Base-by-base conservation (phyloP, 2,329 filamentous ascomycete genomes). In the Bisporella sp. region DNA sequence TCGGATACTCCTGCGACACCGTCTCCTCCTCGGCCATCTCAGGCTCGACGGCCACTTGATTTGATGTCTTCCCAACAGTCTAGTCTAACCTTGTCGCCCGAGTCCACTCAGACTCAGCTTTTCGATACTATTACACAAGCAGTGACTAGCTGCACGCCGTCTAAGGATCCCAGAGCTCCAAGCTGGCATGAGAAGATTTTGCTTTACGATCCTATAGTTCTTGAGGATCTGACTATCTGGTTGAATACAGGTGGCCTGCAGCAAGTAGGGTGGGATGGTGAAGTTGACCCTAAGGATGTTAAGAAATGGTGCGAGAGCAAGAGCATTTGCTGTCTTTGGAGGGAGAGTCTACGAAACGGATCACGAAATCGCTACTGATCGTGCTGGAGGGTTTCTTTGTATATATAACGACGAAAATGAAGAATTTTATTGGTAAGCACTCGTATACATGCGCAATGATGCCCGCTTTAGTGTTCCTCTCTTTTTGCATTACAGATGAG, bases 141-240 rank as follows among this genome's bases (percentile, higher is more conserved):
- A 1, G 69, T 85, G 7, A 76, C 62, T 6, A 69, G 70, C 1
- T 71, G 74, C 4, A 73, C 79, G 3, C 72, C 71, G 9, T 73
- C 77, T 0, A 71, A 60, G 4, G 71, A 83, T 56, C 68, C 74
- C 1, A 55, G 57, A 5, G 64, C 75, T 2, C 81, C 81, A 11
- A 89, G 81, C 2, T 97, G 91, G 88, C 77, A 95, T 59, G 89
- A 97, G 68, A 95, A 90, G 69, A 96, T 99, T 44, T 73, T 97
- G 5, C 80, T 97, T 65, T 97, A 95, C 64, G 91, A 97, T 61
- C 89, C 92, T 0, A 85, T 99, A 41, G 76, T 93, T 1, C 69
- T 96, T 0, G 92, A 97, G 68, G 90, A 96, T 57, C 72, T 99
- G 11, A 79, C 91, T 0, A 69, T 72, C 0, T 97, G 90, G 87